Conservation (phyloP, 2,329 filamentous ascomycete species). For the Simplicillium sp. region DNA sequence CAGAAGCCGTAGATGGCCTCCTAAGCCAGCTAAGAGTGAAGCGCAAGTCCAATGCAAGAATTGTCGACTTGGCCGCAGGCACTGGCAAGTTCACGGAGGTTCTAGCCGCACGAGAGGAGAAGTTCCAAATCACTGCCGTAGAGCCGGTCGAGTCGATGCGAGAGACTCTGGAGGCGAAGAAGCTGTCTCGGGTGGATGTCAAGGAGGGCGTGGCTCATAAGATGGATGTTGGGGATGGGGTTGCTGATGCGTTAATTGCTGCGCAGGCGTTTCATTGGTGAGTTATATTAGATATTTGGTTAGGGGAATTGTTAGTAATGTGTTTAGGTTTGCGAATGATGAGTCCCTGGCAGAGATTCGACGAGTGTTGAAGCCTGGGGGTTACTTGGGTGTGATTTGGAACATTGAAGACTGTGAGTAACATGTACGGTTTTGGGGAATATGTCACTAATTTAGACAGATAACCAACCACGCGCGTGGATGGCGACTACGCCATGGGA, state of each 20-base stretch:
- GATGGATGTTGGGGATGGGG: conserved; percentile 45
- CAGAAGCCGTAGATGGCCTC: conserved; percentile 47
- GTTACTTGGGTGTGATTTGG: conserved; percentile 60
- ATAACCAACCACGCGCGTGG: conserved; percentile 54
- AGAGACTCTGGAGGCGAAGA: conserved; percentile 47
- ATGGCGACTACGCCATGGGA: conserved; percentile 51
- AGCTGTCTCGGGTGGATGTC: conserved; percentile 43
- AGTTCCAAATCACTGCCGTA: conserved; percentile 50
- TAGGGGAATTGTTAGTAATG: background rate
- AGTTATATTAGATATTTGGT: conserved; percentile 10
- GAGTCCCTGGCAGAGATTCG: conserved; percentile 57
- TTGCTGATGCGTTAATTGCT: conserved; percentile 55
- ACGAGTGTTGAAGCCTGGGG: conserved; percentile 51
- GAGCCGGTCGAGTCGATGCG: conserved; percentile 60
- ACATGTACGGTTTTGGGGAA: background rate
- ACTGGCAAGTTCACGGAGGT: conserved; percentile 63
- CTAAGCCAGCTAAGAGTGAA: conserved; percentile 44
- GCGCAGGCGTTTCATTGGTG: conserved; percentile 53
- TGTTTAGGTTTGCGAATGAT: conserved; percentile 56
- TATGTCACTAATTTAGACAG: conserved; percentile 22
- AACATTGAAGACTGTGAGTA: conserved; percentile 59
- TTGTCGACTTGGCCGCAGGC: conserved; percentile 58
- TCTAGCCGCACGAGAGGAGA: conserved; percentile 48
- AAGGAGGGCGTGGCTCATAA: conserved; percentile 47
- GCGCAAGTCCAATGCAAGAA: conserved; percentile 30